Base-by-base conservation (phyloP, 129 eudicot genomes). In the Scalesia atractyloides region DNA sequence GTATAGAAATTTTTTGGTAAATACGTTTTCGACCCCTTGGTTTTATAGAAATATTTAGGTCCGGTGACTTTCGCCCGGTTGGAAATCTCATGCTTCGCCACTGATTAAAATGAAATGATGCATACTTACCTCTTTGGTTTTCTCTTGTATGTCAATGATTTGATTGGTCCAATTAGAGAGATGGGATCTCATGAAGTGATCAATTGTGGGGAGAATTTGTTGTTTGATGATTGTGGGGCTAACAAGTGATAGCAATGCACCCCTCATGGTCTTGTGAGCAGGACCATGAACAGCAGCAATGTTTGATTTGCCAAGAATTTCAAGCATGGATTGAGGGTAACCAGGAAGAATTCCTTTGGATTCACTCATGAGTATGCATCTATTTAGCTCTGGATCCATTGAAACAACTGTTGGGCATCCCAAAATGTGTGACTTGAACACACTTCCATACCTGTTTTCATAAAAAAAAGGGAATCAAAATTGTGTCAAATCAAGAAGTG, bases 261-360 rank as follows among this genome's bases (percentile, higher is more conserved):
- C 99, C 77, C 99, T 91, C 97, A 95, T 95, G 80, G 86, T 76
- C 84, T 91, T 95, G 91, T 95, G 99, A 34, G 96, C 87, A 70
- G 94, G 76, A 22, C 99, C 99, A 85, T 95, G 94, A 66, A 95
- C 99, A 68, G 99, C 99, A 9, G 99, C 99, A 57, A 95, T 95
- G 77, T 95, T 95, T 80, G 96, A 84, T 90, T 88, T 95, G 7
- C 99, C 99, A 59, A 95, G 76, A 39, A 95, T 95, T 81, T 95
- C 97, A 20, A 95, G 77, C 99, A 95, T 95, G 24, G 99, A 94
- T 76, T 90, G 97, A 39, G 99, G 99, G 76, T 94, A 94, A 3
- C 99, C 99, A 69, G 99, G 99, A 68, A 94, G 86, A 19, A 94
- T 82, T 16, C 99, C 99, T 83, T 90, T 94, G 74, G 86, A 67